Percentiles rank a stretch among this genome's conserved stretches.
phyloP scores from a whole-genome alignment of 805 yeast genomes.

The Yarrowia deformans region DNA sequence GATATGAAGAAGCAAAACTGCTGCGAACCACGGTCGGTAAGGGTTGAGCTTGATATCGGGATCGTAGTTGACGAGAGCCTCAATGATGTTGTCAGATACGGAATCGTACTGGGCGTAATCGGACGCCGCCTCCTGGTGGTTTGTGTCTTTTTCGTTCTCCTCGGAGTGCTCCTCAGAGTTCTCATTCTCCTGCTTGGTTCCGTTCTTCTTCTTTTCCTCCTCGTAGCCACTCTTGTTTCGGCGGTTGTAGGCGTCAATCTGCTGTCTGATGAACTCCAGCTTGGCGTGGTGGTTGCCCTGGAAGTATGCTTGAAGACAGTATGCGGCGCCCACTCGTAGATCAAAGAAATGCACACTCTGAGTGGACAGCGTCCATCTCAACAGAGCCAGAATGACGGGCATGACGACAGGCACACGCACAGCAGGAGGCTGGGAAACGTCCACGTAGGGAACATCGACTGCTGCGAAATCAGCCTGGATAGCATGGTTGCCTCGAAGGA shows the following conservation, averaged over 20 bases:
- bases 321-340: conserved; percentile 74
- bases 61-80: conserved; percentile 77
- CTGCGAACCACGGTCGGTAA: conserved; percentile 84
- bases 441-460: conserved; percentile 91
- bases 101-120: conserved; percentile 13
- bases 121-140: neutral
- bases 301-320: conserved; percentile 72
- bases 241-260: conserved; percentile 57
- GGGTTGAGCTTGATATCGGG: conserved; percentile 79
- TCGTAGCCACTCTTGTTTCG: conserved; percentile 44
- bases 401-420: conserved; percentile 53
- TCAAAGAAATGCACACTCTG: conserved; percentile 88
- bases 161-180: no score
- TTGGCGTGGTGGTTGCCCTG: conserved; percentile 68
- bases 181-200: conserved; percentile 13
- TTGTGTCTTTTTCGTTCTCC: conserved; percentile 9
- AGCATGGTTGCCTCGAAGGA: conserved; percentile 69
- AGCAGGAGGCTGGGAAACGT: conserved; percentile 64
- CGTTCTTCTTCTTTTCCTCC: conserved; percentile 26
- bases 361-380: conserved; percentile 81
- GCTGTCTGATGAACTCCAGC: conserved; percentile 68
- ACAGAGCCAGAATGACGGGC: conserved; percentile 75
- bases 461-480: conserved; percentile 76
- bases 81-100: conserved; percentile 65
- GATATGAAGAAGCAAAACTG: conserved; percentile 63